Percentiles rank a stretch among this genome's conserved stretches.
phyloP scores from a whole-genome alignment of 176 grass and related monocot genomes.

The Carex kokanica region DNA sequence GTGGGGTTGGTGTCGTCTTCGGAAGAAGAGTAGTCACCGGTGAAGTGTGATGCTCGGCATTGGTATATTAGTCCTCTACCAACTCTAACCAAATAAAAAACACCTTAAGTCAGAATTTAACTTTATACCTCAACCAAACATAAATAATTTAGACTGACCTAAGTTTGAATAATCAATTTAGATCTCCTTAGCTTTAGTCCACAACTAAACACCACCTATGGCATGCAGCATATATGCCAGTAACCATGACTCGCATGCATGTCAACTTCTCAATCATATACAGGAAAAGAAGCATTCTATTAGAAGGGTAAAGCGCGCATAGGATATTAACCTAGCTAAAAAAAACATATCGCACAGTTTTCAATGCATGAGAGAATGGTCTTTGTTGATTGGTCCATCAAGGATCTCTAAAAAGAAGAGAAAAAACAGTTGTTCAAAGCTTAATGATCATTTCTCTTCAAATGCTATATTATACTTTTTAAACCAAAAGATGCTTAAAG shows the following conservation, averaged over 20 bases:
- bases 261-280: background rate
- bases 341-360: constrained; percentile 16
- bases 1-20: too few relatives aligned
- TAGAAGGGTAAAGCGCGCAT: background rate
- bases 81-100: too few relatives aligned
- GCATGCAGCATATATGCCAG: background rate
- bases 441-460: constrained; percentile 22
- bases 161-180: too few relatives aligned
- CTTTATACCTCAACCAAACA: too few relatives aligned
- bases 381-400: constrained; percentile 30
- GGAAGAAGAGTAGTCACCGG: too few relatives aligned
- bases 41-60: too few relatives aligned
- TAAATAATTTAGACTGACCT: too few relatives aligned
- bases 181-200: too few relatives aligned
- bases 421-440: constrained; percentile 33
- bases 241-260: background rate
- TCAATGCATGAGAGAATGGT: background rate
- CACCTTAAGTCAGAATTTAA: too few relatives aligned
- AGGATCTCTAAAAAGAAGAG: constrained; percentile 41
- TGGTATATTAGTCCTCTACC: too few relatives aligned
- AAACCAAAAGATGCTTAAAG: constrained; percentile 14
- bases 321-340: background rate
- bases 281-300: background rate
- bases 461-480: constrained; percentile 19
- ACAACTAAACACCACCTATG: too few relatives aligned